Base-by-base conservation (phyloP, 2,329 filamentous ascomycete species). In the Ascochyta koolunga region DNA sequence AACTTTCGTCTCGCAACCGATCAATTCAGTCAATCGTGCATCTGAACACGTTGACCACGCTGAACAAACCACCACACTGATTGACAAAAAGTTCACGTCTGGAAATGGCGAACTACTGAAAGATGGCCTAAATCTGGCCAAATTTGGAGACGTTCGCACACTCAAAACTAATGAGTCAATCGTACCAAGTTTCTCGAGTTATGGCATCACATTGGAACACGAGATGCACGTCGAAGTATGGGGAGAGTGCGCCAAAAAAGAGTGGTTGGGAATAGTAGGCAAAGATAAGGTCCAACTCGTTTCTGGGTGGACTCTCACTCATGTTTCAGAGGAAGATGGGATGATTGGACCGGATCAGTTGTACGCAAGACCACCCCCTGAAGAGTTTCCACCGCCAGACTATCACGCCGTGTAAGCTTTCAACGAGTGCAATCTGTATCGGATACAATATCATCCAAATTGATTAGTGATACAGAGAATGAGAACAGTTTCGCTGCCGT, bases 181-280 rank as follows among this genome's bases (percentile, higher is more conserved):
- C 6, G 39, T 56, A 0, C 67, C 69, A 1, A 62, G 64, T 21
- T 71, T 71, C 45, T 64, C 63, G 5, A 67, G 59, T 31, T 71
- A 68, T 40, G 68, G 63, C 4, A n/a, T 69, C 1, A 44, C 55
- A 2, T 19, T 70, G 42, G 59, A 65, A 29, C 62, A 70, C 27
- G 57, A 60, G 19, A 6, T 70, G 4, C 59, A 65, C 39, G 64
- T 71, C 3, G 56, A 65, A 8, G 45, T 70, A 2, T 65, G 66
- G 58, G 64, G 65, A 11, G 63, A 64, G 46, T 71, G 69, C 31
- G 69, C 59, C 1, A 62, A 56, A n/a, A 64, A 64, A 25, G 64
- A 67, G 16, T 67, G 64, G 42, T 46, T 49, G 1, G 56, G 58
- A 0, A 58, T 62, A 2, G 54, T 56, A 2, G 65, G 60, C 22